Base-by-base conservation (phyloP, 495 filamentous ascomycete genomes). In the Xylaria castorea region DNA sequence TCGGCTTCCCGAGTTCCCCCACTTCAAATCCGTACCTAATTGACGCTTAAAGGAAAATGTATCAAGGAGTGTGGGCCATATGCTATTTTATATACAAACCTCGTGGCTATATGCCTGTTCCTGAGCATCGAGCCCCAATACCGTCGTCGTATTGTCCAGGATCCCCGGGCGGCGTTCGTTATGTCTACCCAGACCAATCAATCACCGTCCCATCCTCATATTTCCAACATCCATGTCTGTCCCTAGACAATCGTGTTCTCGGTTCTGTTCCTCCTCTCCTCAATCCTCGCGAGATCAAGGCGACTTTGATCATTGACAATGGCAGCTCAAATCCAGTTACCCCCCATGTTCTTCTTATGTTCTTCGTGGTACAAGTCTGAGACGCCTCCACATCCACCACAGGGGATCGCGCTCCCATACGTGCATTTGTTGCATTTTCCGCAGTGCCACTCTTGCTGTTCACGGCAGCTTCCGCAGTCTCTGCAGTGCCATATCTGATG, bases 401-500 rank as follows among this genome's bases (percentile, higher is more conserved):
- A 72, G 27, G 70, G 62, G 36, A 53, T 30, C 3, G 1, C 51
- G 14, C 20, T 66, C 27, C 70, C 70, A 22, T 67, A 66, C 6
- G 25, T 57, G 63, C 70, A 72, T 42, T 72, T 72, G 53, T 67
- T 67, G 63, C 70, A 72, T 38, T 58, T 38, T 36, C 63, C 63
- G 48, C 70, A 72, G 30, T 72, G 70, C 70, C 70, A 72, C 27
- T 55, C 63, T 65, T 66, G 51, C 34, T 40, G 62, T 25, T 72
- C 70, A 27, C 50, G 58, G 51, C 70, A 72, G 18, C 9, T 66
- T 22, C 63, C 63, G 63, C 70, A 72, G 18, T 55, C 51, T 40
- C 63, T 16, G 63, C 70, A 72, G 63, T 72, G 70, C 70, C 70
- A 72, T 46, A 72, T 61, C 53, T 72, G 70, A 12, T 72, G 46